Evolutionary conservation across 495 filamentous ascomycete species (phyloP).

Genomic region (Articulospora tetracladia): DNA sequence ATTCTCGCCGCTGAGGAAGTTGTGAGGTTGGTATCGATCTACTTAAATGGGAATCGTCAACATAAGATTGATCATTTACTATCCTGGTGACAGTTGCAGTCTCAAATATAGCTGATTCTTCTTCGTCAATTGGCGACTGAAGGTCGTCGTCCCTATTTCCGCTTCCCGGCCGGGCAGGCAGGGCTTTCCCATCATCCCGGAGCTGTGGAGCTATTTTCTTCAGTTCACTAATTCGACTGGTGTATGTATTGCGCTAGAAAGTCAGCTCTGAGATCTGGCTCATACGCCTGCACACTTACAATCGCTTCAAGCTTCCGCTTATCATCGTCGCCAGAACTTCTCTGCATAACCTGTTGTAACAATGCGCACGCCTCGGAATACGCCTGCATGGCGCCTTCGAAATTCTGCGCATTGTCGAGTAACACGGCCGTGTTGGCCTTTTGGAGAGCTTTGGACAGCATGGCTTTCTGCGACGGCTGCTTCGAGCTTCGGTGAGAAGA

Average conservation of each 20-base stretch:
- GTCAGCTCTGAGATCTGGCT: constrained; percentile 1
- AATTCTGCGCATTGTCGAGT: constrained; percentile 91
- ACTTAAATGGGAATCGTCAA: constrained; percentile 27
- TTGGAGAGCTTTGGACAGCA: constrained; percentile 87
- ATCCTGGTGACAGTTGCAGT: constrained; percentile 42
- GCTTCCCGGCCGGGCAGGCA: constrained; percentile 75
- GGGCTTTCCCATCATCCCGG: constrained; percentile 57
- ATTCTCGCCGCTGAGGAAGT: constrained; percentile 29
- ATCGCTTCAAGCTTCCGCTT: constrained; percentile 82
- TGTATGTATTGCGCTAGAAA: constrained; percentile 78
- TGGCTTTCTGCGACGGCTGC: constrained; percentile 72
- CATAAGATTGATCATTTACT: constrained; percentile 24
- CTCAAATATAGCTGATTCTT: constrained; percentile 39
- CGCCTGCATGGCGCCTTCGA: constrained; percentile 86
- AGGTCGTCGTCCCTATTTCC: constrained; percentile 51
- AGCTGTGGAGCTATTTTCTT: constrained; percentile 61
- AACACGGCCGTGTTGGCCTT: constrained; percentile 95
- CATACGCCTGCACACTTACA: constrained; percentile 50
- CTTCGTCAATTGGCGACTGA: constrained; percentile 46
- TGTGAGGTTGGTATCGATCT: constrained; percentile 28
- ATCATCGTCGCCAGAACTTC: constrained; percentile 80
- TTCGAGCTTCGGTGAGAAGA: constrained; percentile 28
- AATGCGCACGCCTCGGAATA: constrained; percentile 86
- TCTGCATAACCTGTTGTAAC: constrained; percentile 79
- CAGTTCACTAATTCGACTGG: constrained; percentile 80